These are phyloP conservation scores for Gaeumannomyces tritici DNA, from an alignment of 2,329 filamentous ascomycete species.

Conservation along the genomic window DNA sequence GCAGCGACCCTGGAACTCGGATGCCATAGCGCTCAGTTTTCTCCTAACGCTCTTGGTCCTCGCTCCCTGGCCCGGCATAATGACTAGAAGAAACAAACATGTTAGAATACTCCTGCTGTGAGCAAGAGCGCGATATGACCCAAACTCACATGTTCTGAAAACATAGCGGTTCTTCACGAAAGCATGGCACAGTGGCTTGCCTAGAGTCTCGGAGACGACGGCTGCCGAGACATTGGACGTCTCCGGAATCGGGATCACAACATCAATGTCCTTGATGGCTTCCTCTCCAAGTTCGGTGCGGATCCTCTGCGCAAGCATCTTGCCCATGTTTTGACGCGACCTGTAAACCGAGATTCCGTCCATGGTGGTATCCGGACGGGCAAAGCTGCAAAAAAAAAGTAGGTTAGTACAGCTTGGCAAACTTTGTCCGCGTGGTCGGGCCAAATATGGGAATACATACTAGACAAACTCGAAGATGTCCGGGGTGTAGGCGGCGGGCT, in stretches of 20 bases:
- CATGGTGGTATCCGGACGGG: conserved; percentile 70
- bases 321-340: conserved; percentile 79
- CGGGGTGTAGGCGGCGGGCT: conserved; percentile 61
- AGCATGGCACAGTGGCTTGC: conserved; percentile 69
- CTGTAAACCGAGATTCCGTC: conserved; percentile 83
- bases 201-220: conserved; percentile 62
- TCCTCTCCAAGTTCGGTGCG: conserved; percentile 57
- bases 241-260: conserved; percentile 24
- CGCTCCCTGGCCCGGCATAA: conserved; percentile 61
- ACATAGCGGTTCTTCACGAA: conserved; percentile 89
- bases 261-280: conserved; percentile 66
- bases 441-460: not conserved
- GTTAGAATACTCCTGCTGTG: conserved; percentile 70
- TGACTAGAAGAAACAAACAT: conserved; percentile 31
- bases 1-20: conserved; percentile 72
- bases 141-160: conserved; percentile 71
- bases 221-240: conserved; percentile 76
- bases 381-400: conserved; percentile 39
- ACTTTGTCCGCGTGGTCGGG: not conserved
- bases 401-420: not conserved
- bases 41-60: conserved; percentile 80
- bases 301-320: conserved; percentile 67
- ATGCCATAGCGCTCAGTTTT: conserved; percentile 79
- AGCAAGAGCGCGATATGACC: conserved; percentile 18
- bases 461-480: conserved; percentile 88